phyloP scores from a whole-genome alignment of 2,329 filamentous ascomycete species.

The Aspergillus persii region DNA sequence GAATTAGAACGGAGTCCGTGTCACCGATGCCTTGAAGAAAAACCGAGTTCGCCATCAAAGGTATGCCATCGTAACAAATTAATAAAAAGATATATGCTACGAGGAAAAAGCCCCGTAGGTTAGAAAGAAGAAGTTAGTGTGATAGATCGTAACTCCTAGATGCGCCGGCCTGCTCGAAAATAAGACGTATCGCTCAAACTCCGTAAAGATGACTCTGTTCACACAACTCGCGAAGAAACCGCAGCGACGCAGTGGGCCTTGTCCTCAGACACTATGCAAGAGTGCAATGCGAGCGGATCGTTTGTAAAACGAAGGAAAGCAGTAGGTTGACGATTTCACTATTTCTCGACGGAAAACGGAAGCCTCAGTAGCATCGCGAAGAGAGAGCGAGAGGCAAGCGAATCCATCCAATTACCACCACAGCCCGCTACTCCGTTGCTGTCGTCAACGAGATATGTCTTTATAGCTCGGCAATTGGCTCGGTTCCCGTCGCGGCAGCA shows the following conservation, averaged over 20 bases:
- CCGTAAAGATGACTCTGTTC: constrained; percentile 12
- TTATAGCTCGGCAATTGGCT: constrained; percentile 35
- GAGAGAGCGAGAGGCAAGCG: not conserved
- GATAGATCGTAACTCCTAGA: constrained; percentile 25
- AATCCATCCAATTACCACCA: not conserved
- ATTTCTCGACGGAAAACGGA: not conserved
- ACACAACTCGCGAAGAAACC: not conserved
- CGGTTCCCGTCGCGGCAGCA: constrained; percentile 37
- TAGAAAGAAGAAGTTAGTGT: constrained; percentile 1
- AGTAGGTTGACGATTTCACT: not conserved
- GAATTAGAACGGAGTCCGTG: not conserved
- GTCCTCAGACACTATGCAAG: not conserved
- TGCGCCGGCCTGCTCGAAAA: constrained; percentile 23
- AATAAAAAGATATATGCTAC: constrained; percentile 4
- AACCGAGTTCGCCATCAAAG: too few relatives aligned
- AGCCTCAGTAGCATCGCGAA: not conserved
- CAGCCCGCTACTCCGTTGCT: not conserved
- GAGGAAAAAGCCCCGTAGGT: not conserved
- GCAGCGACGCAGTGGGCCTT: not conserved
- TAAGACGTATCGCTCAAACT: constrained; percentile 11
- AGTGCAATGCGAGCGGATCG: not conserved
- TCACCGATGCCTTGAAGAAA: not conserved
- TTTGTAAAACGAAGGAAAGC: not conserved
- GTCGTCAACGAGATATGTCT: not conserved
- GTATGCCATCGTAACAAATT: constrained; percentile 9